These are phyloP conservation scores for Talaromyces thailandensis DNA, from an alignment of 495 filamentous ascomycete species.

Conservation along the genomic window DNA sequence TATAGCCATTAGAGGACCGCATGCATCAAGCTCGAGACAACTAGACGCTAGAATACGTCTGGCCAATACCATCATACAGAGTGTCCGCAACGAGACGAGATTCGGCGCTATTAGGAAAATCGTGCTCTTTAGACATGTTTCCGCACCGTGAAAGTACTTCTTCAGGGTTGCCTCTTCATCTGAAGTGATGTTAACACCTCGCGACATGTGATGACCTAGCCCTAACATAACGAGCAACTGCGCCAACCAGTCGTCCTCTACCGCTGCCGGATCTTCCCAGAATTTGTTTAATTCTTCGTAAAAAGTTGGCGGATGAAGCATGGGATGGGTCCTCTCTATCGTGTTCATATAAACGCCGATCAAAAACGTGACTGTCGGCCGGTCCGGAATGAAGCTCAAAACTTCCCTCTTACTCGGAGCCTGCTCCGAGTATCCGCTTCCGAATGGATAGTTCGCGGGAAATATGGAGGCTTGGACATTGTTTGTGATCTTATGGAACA, in stretches of 20 bases:
- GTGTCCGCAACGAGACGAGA: constrained; percentile 2
- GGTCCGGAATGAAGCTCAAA: constrained; percentile 3
- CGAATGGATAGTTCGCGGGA: constrained; percentile 1
- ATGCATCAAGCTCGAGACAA: constrained; percentile 1
- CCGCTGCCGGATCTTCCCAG: neutral
- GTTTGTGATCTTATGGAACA: neutral
- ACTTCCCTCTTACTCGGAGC: neutral
- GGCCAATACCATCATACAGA: constrained; percentile 5
- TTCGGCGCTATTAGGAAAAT: neutral
- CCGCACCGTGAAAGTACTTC: constrained; percentile 4
- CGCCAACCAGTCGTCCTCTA: constrained; percentile 2
- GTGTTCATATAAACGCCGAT: constrained; percentile 3
- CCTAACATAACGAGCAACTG: constrained; percentile 6
- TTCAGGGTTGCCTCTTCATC: neutral
- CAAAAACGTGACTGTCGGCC: neutral
- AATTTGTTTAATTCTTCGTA: constrained; percentile 2
- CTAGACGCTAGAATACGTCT: neutral
- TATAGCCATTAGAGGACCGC: neutral
- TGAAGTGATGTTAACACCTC: neutral
- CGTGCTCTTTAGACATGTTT: constrained; percentile 4
- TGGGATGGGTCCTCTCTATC: constrained; percentile 3
- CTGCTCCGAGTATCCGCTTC: neutral
- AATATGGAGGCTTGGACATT: neutral
- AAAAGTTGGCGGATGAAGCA: constrained; percentile 3
- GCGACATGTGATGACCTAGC: neutral